Base-by-base conservation (phyloP, 176 grass and related monocot species). In the Rhynchospora tenuis region DNA sequence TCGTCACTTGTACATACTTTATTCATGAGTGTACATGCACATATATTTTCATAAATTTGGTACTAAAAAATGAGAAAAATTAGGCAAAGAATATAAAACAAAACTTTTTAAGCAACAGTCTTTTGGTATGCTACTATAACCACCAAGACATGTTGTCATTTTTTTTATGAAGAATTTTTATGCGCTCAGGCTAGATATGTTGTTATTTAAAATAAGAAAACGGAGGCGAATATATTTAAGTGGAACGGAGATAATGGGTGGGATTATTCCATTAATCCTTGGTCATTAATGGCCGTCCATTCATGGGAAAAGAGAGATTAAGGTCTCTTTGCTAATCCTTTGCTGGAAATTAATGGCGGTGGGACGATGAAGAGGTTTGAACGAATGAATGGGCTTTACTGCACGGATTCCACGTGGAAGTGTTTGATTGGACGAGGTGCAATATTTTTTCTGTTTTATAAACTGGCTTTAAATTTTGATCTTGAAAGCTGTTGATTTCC, bases 281-380 rank as follows among this genome's bases (percentile, higher is more conserved):
- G 80, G 80, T 67, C 80, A 82, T 82, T 82, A 67, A 48, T 82
- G 60, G 58, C 43, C 80, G 60, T 82, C 66, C 66, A 17, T 66
- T 52, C 51, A 81, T 67, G 59, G 61, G 45, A 19, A 26, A 48
- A 20, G 16, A 6, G 38, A 65, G 80, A 82, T 82, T 54, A 82
- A 82, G 80, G 80, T 67, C 60, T 60, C 22, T 54, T 52, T 28
- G 80, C 83, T 59, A 85, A 85, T 59, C 57, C 55, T 47, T 62
- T 69, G 51, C 69, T 74, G 83, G 83, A 74, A 31, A 85, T 74
- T 85, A 64, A 82, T 82, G 80, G 80, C 16, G 58, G 59, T 9
- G 59, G 33, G 59, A 51, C 31, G 23, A 45, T 81, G 78, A 81
- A 63, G 12, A 43, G 54, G 9, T 72, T 69, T 44, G 6, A 52